These are phyloP conservation scores for Cyclospora cayetanensis DNA, from an alignment of 169 alveolate genomes.

Conservation along the genomic window DNA sequence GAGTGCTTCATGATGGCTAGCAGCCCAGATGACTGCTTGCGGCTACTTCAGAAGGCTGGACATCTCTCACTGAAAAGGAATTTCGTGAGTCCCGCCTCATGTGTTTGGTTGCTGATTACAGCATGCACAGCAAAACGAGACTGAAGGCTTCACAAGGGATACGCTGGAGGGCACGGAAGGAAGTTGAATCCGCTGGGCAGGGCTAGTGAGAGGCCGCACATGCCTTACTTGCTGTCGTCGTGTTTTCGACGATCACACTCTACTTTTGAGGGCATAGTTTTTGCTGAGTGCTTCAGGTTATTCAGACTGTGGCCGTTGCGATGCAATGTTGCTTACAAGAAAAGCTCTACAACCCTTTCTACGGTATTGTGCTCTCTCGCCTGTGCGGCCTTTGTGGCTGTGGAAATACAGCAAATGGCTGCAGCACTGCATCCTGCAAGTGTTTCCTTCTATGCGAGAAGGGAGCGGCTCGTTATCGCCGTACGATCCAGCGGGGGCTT, in stretches of 20 bases:
- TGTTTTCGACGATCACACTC: too few relatives aligned
- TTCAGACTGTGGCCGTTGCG: constrained; percentile 65
- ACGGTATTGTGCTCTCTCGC: constrained; percentile 60
- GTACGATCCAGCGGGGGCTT: constrained; percentile 60
- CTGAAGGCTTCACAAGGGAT: too few relatives aligned
- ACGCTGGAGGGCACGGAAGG: too few relatives aligned
- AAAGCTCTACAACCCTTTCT: constrained; percentile 57
- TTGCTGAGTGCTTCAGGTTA: constrained; percentile 21
- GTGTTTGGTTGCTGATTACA: too few relatives aligned
- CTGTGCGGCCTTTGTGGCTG: constrained; percentile 67
- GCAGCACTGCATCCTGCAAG: constrained; percentile 40
- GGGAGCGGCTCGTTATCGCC: constrained; percentile 59
- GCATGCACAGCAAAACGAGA: neutral
- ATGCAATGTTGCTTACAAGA: constrained; percentile 68
- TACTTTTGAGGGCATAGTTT: neutral
- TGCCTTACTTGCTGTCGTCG: neutral
- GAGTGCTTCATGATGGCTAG: constrained; percentile 40
- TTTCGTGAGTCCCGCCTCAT: neutral
- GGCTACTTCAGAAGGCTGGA: constrained; percentile 38
- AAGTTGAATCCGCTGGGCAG: too few relatives aligned
- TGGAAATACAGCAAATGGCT: neutral
- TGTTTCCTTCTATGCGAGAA: constrained; percentile 49
- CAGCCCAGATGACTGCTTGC: constrained; percentile 60
- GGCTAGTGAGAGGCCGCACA: too few relatives aligned
- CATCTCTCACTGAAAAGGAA: neutral